Conservation (phyloP, 495 filamentous ascomycete species). For the Neurospora sublineolata region DNA sequence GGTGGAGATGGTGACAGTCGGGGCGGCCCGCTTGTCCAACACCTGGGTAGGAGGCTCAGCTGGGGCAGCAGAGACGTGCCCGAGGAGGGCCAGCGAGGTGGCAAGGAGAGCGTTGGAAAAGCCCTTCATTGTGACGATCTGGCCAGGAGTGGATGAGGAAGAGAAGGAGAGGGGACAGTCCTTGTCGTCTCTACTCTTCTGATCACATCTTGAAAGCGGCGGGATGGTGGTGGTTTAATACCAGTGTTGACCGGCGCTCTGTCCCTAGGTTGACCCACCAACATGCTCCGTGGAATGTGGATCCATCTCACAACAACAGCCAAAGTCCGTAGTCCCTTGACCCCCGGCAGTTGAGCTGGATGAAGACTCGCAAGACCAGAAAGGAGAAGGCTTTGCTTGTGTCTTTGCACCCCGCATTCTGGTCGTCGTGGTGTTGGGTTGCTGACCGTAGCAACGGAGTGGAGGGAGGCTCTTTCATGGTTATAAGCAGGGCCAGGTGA, state of each 20-base stretch:
- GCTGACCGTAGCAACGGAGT: neutral
- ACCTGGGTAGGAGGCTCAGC: conserved; percentile 20
- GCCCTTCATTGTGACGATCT: conserved; percentile 20
- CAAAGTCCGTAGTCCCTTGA: neutral
- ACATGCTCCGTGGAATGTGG: neutral
- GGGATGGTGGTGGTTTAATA: neutral
- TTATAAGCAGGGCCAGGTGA: conserved; percentile 9
- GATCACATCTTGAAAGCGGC: neutral
- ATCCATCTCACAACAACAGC: neutral
- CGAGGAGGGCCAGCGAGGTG: conserved; percentile 13
- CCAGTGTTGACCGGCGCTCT: neutral
- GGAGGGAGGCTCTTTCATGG: neutral
- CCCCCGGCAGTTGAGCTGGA: neutral
- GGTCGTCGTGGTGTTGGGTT: neutral
- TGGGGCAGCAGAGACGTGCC: conserved; percentile 17
- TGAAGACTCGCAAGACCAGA: neutral
- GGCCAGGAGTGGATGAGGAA: neutral
- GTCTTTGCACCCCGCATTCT: neutral
- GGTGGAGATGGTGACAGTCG: conserved; percentile 34
- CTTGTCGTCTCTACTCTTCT: neutral
- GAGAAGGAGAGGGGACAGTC: neutral
- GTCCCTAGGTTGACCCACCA: neutral
- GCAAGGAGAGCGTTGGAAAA: conserved; percentile 8
- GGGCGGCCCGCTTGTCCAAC: conserved; percentile 28
- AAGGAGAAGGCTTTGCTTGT: neutral